These are phyloP conservation scores for Plantago elongata DNA, from an alignment of 257 asterid species.

Conservation along the genomic window DNA sequence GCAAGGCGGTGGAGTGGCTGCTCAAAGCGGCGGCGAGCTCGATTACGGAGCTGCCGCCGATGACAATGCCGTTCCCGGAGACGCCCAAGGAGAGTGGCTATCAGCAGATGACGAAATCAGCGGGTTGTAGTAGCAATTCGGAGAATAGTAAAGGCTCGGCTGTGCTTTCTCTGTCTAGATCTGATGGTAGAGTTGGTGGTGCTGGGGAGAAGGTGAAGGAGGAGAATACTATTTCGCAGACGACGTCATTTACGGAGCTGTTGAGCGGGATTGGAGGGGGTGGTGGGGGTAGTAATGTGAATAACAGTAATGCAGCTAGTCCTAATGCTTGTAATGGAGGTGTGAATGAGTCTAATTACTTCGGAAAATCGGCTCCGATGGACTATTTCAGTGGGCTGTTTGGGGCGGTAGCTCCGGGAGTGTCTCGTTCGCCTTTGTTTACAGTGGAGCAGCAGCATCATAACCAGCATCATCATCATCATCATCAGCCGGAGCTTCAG, in stretches of 20 bases:
- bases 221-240: constrained; percentile 40
- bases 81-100: not conserved
- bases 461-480: constrained; percentile 30
- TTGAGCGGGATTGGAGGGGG: constrained; percentile 20
- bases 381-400: constrained; percentile 41
- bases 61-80: constrained; percentile 26
- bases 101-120: not conserved
- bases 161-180: constrained; percentile 52
- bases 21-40: constrained; percentile 66
- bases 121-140: constrained; percentile 42
- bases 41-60: constrained; percentile 63
- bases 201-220: constrained; percentile 51
- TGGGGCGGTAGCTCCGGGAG: constrained; percentile 4
- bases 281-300: constrained; percentile 23
- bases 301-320: constrained; percentile 12
- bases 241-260: constrained; percentile 53
- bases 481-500: not conserved
- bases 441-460: constrained; percentile 25
- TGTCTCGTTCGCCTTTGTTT: constrained; percentile 25
- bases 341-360: no score
- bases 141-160: constrained; percentile 50
- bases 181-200: constrained; percentile 42
- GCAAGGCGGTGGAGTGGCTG: constrained; percentile 95
- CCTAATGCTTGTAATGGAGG: not conserved
- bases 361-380: constrained; percentile 32